Base-by-base conservation (phyloP, 2,329 filamentous ascomycete species). In the Lachnellula arida region DNA sequence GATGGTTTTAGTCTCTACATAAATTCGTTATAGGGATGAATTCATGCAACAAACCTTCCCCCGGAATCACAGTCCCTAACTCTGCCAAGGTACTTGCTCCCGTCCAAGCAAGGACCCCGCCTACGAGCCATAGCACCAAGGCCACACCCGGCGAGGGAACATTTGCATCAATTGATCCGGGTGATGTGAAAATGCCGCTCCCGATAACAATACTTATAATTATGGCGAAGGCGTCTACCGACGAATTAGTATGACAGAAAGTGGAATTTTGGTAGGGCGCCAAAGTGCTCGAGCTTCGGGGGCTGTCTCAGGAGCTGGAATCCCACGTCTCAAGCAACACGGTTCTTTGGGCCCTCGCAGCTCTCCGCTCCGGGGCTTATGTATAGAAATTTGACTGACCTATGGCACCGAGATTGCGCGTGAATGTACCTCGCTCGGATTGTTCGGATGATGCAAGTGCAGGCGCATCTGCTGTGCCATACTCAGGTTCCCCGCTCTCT, bases 121-220 rank as follows among this genome's bases (percentile, higher is more conserved):
- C 82, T 11, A 85, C 71, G 1, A 84, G 73, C 84, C 84, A 87
- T 7, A 86, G 76, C 2, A 81, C 63, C 37, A 87, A 63, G 2
- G 82, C 81, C 1, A 74, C 72, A 8, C 80, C 82, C 0, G 83
- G 82, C 0, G 83, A 86, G 0, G 82, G 81, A 2, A 85, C 81
- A 60, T 86, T 84, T 15, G 78, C 78, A 63, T 86, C 82, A 56
- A 87, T 82, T 11, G 81, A 77, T 0, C 82, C 81, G 0, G 83
- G 83, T 1, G 82, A 85, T 0, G 84, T 85, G 62, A 87, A 87
- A 17, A 87, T 79, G 35, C 84, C 83, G 51, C 80, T 82, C 7
- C 84, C 84, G 48, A 86, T 84, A 53, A 85, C 82, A 58, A 86
- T 81, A 62, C 80, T 81, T 57, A 86, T 78, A 42, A 86, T 74